phyloP scores from a whole-genome alignment of 306 rosid species.

The Vachellia pachyceras region DNA sequence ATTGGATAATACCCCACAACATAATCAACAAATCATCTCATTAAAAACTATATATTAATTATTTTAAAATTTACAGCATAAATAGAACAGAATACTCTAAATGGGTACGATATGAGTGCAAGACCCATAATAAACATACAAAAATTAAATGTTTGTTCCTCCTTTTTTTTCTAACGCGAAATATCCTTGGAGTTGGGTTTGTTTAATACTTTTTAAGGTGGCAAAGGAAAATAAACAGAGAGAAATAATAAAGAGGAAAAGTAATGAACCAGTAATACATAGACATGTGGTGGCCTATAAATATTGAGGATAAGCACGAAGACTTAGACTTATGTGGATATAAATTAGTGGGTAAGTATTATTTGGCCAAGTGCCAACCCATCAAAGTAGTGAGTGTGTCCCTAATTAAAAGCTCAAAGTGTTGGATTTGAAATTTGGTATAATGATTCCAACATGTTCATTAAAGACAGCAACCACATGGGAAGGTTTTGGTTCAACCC shows the following conservation, averaged over 20 bases:
- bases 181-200: background rate
- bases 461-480: slow-evolving; percentile 70
- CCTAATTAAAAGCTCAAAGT: slow-evolving; percentile 44
- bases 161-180: too few species aligned
- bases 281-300: background rate
- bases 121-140: too few species aligned
- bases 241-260: too few species aligned
- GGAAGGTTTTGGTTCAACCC: slow-evolving; percentile 43
- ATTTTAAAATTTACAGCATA: too few species aligned
- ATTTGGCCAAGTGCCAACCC: slow-evolving; percentile 40
- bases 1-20: too few species aligned
- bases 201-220: background rate
- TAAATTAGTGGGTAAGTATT: slow-evolving; percentile 45
- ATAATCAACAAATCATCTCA: too few species aligned
- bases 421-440: slow-evolving; percentile 42
- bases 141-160: too few species aligned
- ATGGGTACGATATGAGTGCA: too few species aligned
- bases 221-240: too few species aligned
- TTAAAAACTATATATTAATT: too few species aligned
- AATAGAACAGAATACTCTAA: too few species aligned
- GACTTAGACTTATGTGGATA: background rate
- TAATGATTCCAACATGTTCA: slow-evolving; percentile 61
- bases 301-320: slow-evolving; percentile 34
- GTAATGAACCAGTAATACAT: too few species aligned
- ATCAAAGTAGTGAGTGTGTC: slow-evolving; percentile 33